Percentiles rank a stretch among this genome's conserved stretches.
These are phyloP conservation scores for Populus davidiana DNA, from an alignment of 345 rosid species.

Conservation along the genomic window DNA sequence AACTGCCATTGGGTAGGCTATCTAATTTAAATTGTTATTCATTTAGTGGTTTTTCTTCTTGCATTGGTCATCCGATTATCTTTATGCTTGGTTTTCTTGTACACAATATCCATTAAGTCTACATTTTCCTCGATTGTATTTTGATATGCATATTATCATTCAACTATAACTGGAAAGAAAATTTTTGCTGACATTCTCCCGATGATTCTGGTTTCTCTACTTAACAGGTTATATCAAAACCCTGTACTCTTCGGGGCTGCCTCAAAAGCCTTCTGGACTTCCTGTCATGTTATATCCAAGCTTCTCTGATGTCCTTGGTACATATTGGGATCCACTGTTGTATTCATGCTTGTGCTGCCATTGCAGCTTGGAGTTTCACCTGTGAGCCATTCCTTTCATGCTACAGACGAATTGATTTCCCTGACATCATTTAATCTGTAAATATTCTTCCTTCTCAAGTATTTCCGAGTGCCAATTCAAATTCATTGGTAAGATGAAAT, in stretches of 20 bases:
- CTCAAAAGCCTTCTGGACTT: conserved; percentile 84
- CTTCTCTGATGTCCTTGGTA: conserved; percentile 47
- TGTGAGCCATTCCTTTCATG: conserved; percentile 37
- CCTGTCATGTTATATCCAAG: conserved; percentile 79
- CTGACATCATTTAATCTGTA: conserved; percentile 30
- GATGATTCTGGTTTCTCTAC: neutral
- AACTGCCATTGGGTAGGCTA: conserved; percentile 79
- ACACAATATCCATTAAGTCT: neutral
- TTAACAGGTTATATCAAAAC: conserved; percentile 84
- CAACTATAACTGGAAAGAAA: neutral
- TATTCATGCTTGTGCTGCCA: conserved; percentile 25
- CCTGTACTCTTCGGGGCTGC: conserved; percentile 73
- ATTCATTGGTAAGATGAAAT: conserved; percentile 15
- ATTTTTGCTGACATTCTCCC: neutral
- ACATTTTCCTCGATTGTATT: neutral
- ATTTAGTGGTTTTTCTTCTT: neutral
- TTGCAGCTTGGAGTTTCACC: conserved; percentile 21
- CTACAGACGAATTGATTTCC: conserved; percentile 22
- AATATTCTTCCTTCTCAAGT: conserved; percentile 23
- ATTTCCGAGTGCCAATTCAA: conserved; percentile 31
- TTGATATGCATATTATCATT: neutral
- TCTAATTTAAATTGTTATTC: neutral
- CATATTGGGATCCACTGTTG: conserved; percentile 20
- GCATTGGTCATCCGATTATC: neutral
- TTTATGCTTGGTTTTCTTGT: neutral